Evolutionary conservation across 139 green algal species (phyloP), one percentile per base, ranked within the genome.

Genomic region (Chlorella sp.): DNA sequence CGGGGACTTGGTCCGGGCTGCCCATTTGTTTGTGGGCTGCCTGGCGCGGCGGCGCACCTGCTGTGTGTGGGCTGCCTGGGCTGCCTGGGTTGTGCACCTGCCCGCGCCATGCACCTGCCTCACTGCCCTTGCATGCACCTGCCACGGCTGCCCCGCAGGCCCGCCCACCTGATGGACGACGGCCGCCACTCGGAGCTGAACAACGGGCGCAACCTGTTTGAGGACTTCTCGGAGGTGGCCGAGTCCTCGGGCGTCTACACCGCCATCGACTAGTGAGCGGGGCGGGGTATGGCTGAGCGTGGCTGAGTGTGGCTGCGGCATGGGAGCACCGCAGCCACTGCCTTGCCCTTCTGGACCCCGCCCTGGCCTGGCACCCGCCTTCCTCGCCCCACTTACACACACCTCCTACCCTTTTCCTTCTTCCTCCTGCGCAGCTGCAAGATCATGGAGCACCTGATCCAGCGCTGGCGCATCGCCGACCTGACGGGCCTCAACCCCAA

Each of bases 121-220:
- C 44, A 9, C 44, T 51, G 44, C 9, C 7, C 44, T 16, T 9
- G 7, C 44, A 51, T 51, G 44, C 44, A 6, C 44, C 44, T 51
- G 44, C 44, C 44, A 9, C 9, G 44, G 7, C 44, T 51, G 21
- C 23, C 23, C 26, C 23, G 6, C 62, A 98, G 98, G 96, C 97
- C 97, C 15, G 97, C 97, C 13, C 76, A 82, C 60, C 60, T 82
- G 21, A 82, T 99, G 97, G 85, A 98, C 83, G 97, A 99, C 90
- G 87, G 86, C 30, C 85, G 95, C 90, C 97, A 98, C 86, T 38
- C 78, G 21, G 63, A 63, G 16, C 67, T 64, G n/a, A 92, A 89
- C 79, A 93, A 87, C 44, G 90, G 82, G 21, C 89, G 95, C 74
- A 97, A 97, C 83, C 92, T 98, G 47, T 98, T 98, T 83, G 83